Conservation (phyloP, 1,139 yeast species). For the Arxiozyma bovina region DNA sequence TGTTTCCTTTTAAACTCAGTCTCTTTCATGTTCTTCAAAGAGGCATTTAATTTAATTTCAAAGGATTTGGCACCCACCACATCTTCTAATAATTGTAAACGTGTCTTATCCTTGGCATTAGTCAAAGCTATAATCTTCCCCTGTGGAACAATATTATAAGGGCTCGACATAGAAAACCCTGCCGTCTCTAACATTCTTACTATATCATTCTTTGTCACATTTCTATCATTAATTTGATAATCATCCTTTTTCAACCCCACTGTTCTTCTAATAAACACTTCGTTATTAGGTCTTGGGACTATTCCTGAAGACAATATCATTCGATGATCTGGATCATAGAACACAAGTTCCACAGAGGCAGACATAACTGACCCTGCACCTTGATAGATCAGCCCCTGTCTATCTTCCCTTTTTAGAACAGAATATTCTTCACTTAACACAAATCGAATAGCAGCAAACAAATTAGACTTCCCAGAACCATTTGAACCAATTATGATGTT, state of each 20-base stretch:
- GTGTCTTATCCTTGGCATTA: conserved; percentile 77
- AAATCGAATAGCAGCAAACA: conserved; percentile 91
- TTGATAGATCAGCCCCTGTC: conserved; percentile 81
- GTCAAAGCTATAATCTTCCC: conserved; percentile 83
- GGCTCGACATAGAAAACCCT: conserved; percentile 84
- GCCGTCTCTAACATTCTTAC: conserved; percentile 82
- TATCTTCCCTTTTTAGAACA: conserved; percentile 78
- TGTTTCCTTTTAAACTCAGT: conserved; percentile 63
- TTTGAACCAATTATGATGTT: conserved; percentile 92
- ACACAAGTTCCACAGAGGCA: conserved; percentile 83
- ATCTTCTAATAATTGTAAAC: conserved; percentile 71
- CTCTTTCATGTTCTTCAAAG: conserved; percentile 68
- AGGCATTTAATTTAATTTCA: conserved; percentile 71
- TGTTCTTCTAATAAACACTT: conserved; percentile 72
- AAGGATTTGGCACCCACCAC: conserved; percentile 94
- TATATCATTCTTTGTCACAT: conserved; percentile 73
- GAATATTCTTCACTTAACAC: conserved; percentile 87
- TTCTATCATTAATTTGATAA: conserved; percentile 64
- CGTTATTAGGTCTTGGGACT: conserved; percentile 42
- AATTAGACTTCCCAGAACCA: conserved; percentile 94
- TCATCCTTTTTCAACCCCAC: conserved; percentile 91
- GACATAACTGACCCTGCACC: conserved; percentile 79
- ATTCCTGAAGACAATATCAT: conserved; percentile 47
- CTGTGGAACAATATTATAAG: conserved; percentile 95
- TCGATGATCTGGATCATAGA: conserved; percentile 72